Evolutionary conservation across 768 basidiomycete species (phyloP).

Genomic region (Psilocybe subaeruginosa): DNA sequence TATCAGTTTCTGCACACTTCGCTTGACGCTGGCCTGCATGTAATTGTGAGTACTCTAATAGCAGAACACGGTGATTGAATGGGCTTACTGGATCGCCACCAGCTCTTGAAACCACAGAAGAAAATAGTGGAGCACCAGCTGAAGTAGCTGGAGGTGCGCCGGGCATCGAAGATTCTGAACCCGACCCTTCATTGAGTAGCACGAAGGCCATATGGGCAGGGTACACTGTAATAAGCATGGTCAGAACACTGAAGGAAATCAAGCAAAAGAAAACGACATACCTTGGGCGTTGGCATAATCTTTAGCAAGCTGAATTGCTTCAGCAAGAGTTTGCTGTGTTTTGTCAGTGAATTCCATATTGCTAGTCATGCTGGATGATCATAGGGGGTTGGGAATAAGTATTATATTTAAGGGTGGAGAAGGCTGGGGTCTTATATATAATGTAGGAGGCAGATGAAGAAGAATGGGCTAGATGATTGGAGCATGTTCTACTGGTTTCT

Average conservation of each 20-base stretch:
- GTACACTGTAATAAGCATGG: constrained; percentile 49
- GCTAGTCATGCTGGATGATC: constrained; percentile 41
- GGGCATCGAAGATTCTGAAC: constrained; percentile 32
- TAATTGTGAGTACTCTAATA: constrained; percentile 4
- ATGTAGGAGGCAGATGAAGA: neutral
- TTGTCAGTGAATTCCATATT: constrained; percentile 89
- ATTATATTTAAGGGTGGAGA: constrained; percentile 68
- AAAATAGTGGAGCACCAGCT: constrained; percentile 64
- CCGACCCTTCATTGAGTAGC: constrained; percentile 70
- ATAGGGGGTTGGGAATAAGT: constrained; percentile 28
- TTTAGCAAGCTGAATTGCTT: constrained; percentile 79
- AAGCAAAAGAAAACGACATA: constrained; percentile 29
- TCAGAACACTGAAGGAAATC: constrained; percentile 46
- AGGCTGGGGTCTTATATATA: constrained; percentile 32
- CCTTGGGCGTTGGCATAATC: constrained; percentile 86
- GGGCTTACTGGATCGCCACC: constrained; percentile 81
- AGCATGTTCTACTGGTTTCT: constrained; percentile 15
- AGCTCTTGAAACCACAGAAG: constrained; percentile 76
- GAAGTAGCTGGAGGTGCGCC: constrained; percentile 31
- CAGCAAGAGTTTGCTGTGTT: constrained; percentile 67
- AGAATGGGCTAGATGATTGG: neutral
- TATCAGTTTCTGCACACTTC: constrained; percentile 64
- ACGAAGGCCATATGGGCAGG: constrained; percentile 85
- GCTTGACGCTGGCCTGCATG: constrained; percentile 59
- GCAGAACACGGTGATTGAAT: neutral